Evolutionary conservation across 2,329 filamentous ascomycete genomes (phyloP), one percentile per base, ranked within the genome.

Genomic region (Diaporthe sp.): DNA sequence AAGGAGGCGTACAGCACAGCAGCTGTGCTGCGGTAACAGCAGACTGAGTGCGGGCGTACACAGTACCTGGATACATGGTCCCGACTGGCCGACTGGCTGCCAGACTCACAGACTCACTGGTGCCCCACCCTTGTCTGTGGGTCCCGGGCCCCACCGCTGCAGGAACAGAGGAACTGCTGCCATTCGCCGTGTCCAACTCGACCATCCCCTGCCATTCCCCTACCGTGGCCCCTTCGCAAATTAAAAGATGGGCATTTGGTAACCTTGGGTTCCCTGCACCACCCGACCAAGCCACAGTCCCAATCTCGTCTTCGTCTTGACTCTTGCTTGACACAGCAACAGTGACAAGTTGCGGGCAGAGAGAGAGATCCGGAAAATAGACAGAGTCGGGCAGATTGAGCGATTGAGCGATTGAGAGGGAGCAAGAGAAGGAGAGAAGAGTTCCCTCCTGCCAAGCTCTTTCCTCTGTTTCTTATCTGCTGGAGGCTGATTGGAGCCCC

Each of bases 101-200:
- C 37, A 62, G 37, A n/a, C 31, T 58, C 55, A 39, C 55, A 58
- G 28, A 39, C 57, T 39, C 57, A 9, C 57, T 39, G 22, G 39
- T 25, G 28, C 61, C 25, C 61, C 42, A 49, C 42, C 42, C 61
- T n/a, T 49, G 65, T 39, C 65, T 55, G 65, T 42, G 65, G 65
- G 65, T 42, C 65, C 34, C 13, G 49, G 15, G 65, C 34, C 34
- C 65, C 49, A 69, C 49, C 31, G 19, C 46, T 68, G 65, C 65
- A 68, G 65, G 65, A 68, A 68, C 65, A 68, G 65, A 68, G 46
- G 31, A 68, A 68, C 65, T 53, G 44, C 65, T 68, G 65, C 65
- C 46, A 68, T 68, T 68, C 65, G 46, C 42, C 46, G 46, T 37
- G 46, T 53, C 46, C 62, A 68, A 39, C 31, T 19, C 62, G 61